Percentiles rank a stretch among this genome's conserved stretches.
phyloP scores from a whole-genome alignment of 2,329 filamentous ascomycete genomes.

The Phoma sp. region DNA sequence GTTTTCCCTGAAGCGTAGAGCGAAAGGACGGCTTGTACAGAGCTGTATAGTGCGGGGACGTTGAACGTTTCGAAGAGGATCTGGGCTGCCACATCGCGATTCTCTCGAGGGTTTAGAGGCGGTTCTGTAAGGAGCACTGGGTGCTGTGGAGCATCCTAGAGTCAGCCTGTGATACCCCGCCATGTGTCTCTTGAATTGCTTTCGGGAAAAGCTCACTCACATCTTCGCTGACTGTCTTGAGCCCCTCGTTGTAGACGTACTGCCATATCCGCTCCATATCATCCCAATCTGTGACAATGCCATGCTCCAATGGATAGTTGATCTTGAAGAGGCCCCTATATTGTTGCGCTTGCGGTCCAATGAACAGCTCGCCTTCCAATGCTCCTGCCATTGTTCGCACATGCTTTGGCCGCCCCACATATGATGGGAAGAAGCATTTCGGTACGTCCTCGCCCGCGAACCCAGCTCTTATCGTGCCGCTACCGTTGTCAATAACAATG shows the following conservation, averaged over 20 bases:
- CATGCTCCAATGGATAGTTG: conserved; percentile 92
- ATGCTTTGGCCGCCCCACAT: conserved; percentile 95
- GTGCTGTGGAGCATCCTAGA: conserved; percentile 62
- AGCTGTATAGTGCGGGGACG: conserved; percentile 93
- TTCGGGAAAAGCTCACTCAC: conserved; percentile 54
- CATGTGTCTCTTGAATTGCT: conserved; percentile 5
- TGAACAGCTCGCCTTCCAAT: conserved; percentile 95
- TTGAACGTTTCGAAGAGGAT: conserved; percentile 99
- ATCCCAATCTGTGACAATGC: conserved; percentile 99
- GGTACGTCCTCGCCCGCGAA: conserved; percentile 96
- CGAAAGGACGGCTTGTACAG: conserved; percentile 94
- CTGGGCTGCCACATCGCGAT: conserved; percentile 94
- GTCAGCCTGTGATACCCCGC: conserved; percentile 20
- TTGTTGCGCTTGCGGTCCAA: conserved; percentile 89
- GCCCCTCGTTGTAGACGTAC: conserved; percentile 92
- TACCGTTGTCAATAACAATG: conserved; percentile 98
- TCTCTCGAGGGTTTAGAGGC: conserved; percentile 91
- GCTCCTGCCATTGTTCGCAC: conserved; percentile 93
- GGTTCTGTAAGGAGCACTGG: conserved; percentile 96
- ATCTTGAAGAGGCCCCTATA: conserved; percentile 94
- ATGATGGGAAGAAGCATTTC: conserved; percentile 97
- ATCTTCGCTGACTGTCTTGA: conserved; percentile 98
- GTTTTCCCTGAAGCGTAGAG: conserved; percentile 95
- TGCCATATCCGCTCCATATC: conserved; percentile 99
- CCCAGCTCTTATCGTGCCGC: conserved; percentile 93